phyloP scores from a whole-genome alignment of 2,329 filamentous ascomycete species.

The Colletotrichum liriopes region DNA sequence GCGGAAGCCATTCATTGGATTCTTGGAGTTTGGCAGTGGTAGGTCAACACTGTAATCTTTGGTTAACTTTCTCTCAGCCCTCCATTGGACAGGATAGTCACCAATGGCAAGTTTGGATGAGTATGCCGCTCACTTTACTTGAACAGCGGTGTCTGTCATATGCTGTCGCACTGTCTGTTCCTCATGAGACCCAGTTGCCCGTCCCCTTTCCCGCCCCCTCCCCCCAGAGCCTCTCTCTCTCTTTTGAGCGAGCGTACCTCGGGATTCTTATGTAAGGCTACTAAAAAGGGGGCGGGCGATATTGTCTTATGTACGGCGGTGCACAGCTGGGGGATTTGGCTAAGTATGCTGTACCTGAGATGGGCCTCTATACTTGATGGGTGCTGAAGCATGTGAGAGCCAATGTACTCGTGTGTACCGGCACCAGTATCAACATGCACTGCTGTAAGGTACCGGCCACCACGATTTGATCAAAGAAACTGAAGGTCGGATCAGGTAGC shows the following conservation, averaged over 20 bases:
- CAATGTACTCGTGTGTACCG: neutral
- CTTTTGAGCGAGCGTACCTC: neutral
- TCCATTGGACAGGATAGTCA: neutral
- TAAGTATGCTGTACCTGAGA: neutral
- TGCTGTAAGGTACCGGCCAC: neutral
- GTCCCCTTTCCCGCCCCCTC: neutral
- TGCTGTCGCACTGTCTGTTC: neutral
- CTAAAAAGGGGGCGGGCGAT: neutral
- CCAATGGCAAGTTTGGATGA: neutral
- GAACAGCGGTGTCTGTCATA: neutral
- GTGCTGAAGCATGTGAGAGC: conserved; percentile 2
- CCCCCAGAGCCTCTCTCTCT: neutral
- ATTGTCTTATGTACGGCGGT: neutral
- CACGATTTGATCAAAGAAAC: neutral
- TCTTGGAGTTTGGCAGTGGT: neutral
- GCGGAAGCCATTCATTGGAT: neutral
- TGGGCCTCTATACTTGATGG: neutral
- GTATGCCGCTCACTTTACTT: neutral
- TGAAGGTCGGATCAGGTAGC: neutral
- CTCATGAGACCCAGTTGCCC: neutral
- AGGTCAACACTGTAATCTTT: neutral
- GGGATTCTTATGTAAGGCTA: neutral
- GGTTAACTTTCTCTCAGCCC: neutral
- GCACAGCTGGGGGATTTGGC: neutral
- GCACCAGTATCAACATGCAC: neutral